Evolutionary conservation across 2,329 filamentous ascomycete species (phyloP), one percentile per base, ranked within the genome.

Genomic region (Exophiala sp.): DNA sequence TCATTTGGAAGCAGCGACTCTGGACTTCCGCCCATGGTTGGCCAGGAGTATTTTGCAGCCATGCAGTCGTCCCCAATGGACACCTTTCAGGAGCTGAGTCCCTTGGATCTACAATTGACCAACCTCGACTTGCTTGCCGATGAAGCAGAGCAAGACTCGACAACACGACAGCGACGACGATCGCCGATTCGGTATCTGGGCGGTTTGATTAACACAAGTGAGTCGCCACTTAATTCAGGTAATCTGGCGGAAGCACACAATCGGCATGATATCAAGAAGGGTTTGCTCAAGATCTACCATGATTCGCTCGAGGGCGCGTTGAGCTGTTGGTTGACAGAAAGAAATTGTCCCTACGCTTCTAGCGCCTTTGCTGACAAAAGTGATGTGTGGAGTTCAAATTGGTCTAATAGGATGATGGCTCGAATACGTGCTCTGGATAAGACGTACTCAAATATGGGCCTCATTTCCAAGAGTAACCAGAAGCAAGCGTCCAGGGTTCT

Each of bases 231-330:
- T 24, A 14, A 60, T 8, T 38, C 55, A 5, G 61, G 66, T 55
- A 63, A 68, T 46, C 63, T 72, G 14, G 61, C 70, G 3, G 65
- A 63, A 16, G 63, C 68, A 35, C 68, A 64, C 43, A 71, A 70
- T 47, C 72, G 68, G 33, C 63, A 67, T 1, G 65, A 69, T 14
- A 65, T 75, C 62, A 69, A 65, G 40, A 69, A 57, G 5, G 51
- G 58, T 43, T 38, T 60, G 33, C 35, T 49, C 11, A 47, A 47
- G 32, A 60, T 60, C 16, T 60, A 60, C 24, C 50, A 57, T 18
- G 58, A 60, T 32, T 52, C 58, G 1, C 41, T 60, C 16, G 58
- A 60, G 44, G 51, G 51, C 38, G 58, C 58, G 11, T 35, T 60
- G 44, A 47, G 45, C 34, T 60, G 58, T 29, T 60, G 58, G 58